Evolutionary conservation across 352 stramenopile genomes (phyloP).

Genomic region (Phytophthora cryptogea): DNA sequence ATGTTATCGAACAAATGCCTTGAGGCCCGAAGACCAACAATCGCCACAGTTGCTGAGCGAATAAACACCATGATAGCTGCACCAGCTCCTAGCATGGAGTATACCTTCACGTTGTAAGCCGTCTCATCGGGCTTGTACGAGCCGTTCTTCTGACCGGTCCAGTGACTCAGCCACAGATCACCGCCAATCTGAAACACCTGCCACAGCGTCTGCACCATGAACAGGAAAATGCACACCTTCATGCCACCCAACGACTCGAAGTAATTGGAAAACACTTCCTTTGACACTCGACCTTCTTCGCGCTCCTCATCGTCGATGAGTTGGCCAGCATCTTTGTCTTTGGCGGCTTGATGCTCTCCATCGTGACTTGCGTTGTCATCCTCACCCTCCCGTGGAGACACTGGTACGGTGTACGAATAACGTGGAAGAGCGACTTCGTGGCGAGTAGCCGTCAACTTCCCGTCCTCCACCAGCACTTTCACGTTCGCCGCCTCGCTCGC

Average conservation of each 20-base stretch:
- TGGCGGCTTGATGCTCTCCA: background rate
- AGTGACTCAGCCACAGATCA: slow-evolving; percentile 44
- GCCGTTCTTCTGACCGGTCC: slow-evolving; percentile 36
- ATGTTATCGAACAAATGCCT: slow-evolving; percentile 86
- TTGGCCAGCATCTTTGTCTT: slow-evolving; percentile 11
- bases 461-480: slow-evolving; percentile 35
- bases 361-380: slow-evolving; percentile 9
- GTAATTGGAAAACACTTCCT: slow-evolving; percentile 45
- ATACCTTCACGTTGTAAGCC: slow-evolving; percentile 37
- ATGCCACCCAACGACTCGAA: slow-evolving; percentile 42
- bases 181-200: slow-evolving; percentile 44
- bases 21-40: slow-evolving; percentile 41
- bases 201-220: slow-evolving; percentile 33
- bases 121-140: slow-evolving; percentile 28
- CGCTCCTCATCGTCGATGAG: slow-evolving; percentile 53
- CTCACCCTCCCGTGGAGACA: slow-evolving; percentile 3
- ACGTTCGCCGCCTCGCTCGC: slow-evolving; percentile 32
- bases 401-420: slow-evolving; percentile 12
- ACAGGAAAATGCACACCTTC: slow-evolving; percentile 25
- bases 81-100: slow-evolving; percentile 30
- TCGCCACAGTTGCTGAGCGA: slow-evolving; percentile 34
- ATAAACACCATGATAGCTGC: slow-evolving; percentile 42
- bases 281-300: slow-evolving; percentile 48
- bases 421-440: slow-evolving; percentile 13
- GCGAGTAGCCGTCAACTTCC: slow-evolving; percentile 20